Evolutionary conservation across 306 rosid species (phyloP), one percentile per base, ranked within the genome.

Genomic region (Pueraria montana): DNA sequence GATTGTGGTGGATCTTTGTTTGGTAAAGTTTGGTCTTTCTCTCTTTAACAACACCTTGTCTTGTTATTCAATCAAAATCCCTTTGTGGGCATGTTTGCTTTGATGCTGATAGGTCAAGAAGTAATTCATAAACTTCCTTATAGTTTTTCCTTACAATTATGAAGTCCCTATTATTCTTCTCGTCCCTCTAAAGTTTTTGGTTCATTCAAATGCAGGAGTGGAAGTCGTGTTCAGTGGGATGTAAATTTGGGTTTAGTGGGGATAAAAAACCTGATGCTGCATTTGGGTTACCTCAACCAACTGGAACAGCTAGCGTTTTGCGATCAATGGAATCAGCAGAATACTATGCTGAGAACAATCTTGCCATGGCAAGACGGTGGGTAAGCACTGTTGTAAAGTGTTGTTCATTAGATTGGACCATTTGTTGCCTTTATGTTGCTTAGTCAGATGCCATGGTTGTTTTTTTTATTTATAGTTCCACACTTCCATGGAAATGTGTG

Each of bases 291-390:
- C 80, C 88, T 81, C 85, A 76, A 21, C 69, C 34, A 77, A 30
- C 69, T 61, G 98, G 94, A 77, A 84, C 84, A 46, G 86, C 91
- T 42, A 83, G 91, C 67, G 79, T 96, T 88, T 87, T 88, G 76
- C 90, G 92, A 77, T 96, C 99, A 83, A 96, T 96, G 99, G 99
- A 94, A 86, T 96, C 99, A 9, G 24, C 97, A 26, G 81, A 86
- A 55, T 96, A 96, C 80, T 96, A 90, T 88, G 11, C 65, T 67
- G 95, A 91, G 83, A 96, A 94, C 80, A 82, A 91, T 85, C 49
- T 96, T 88, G 87, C 74, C 76, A 58, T 65, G 85, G 99, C 99
- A 87, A 92, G 95, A 94, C 95, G 99, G 99, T 96, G 97, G 99
- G 99, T 92, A 96, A 96, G 99, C 97, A 94, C 91, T 82, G 77